These are phyloP conservation scores for Phytophthora pseudosyringae DNA, from an alignment of 352 stramenopile species.

Conservation along the genomic window DNA sequence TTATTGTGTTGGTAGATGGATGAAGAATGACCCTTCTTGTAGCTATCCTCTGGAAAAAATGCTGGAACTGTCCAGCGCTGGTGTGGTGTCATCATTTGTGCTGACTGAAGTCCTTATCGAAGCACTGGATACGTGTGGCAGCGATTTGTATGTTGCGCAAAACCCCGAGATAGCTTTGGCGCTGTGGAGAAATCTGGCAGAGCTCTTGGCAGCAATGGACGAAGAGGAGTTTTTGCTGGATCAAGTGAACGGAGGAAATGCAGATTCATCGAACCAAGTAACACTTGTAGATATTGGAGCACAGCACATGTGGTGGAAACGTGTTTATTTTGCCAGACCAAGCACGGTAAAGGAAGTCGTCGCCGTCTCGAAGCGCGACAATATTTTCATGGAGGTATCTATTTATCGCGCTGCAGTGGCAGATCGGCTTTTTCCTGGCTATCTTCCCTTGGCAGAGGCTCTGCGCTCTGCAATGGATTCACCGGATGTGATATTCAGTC, in stretches of 20 bases:
- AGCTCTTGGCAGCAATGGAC: conserved; percentile 55
- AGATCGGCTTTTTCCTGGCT: conserved; percentile 45
- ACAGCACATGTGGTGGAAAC: conserved; percentile 63
- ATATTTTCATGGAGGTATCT: conserved; percentile 39
- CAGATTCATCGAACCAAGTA: conserved; percentile 18
- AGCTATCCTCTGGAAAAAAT: conserved; percentile 58
- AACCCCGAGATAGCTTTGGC: conserved; percentile 37
- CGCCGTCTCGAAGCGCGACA: conserved; percentile 29
- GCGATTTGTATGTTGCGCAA: conserved; percentile 55
- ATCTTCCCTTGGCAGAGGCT: conserved; percentile 28
- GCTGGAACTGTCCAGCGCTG: conserved; percentile 49
- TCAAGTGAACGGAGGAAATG: conserved; percentile 24
- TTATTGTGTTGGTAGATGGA: conserved; percentile 44
- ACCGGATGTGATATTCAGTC: conserved; percentile 23
- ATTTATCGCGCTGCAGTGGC: conserved; percentile 59
- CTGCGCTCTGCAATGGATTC: conserved; percentile 35
- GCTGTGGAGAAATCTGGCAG: conserved; percentile 64
- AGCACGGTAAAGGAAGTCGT: conserved; percentile 37
- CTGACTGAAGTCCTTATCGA: conserved; percentile 50
- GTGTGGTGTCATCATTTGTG: conserved; percentile 40
- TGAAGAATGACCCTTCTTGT: conserved; percentile 61
- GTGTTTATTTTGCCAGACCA: conserved; percentile 61
- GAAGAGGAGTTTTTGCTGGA: conserved; percentile 47
- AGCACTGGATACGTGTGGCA: conserved; percentile 62
- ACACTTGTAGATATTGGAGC: conserved; percentile 41